These are phyloP conservation scores for Calycina herbarum DNA, from an alignment of 2,329 filamentous ascomycete genomes.

Conservation along the genomic window DNA sequence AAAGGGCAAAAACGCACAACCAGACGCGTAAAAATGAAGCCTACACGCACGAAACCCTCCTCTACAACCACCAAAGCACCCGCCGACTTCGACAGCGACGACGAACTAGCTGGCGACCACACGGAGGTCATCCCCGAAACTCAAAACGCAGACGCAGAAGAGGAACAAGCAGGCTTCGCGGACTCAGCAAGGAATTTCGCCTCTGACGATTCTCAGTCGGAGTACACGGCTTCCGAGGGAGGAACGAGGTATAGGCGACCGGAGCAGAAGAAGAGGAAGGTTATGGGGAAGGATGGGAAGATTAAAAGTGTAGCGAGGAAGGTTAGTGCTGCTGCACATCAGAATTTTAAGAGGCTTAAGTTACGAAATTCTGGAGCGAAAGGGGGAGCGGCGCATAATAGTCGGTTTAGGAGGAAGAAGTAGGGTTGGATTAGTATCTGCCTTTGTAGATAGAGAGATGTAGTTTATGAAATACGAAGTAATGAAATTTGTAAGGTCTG, in stretches of 20 bases:
- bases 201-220: constrained; percentile 33
- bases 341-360: constrained; percentile 68
- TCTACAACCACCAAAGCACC: constrained; percentile 35
- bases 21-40: constrained; percentile 63
- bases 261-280: constrained; percentile 33
- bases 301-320: constrained; percentile 57
- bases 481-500: constrained; percentile 17
- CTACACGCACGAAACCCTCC: constrained; percentile 51
- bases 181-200: constrained; percentile 35
- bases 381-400: constrained; percentile 57
- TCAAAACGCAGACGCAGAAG: constrained; percentile 23
- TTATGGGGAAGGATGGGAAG: constrained; percentile 38
- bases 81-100: constrained; percentile 40
- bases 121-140: constrained; percentile 29
- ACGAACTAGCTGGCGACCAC: constrained; percentile 42
- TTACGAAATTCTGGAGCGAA: constrained; percentile 62
- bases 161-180: constrained; percentile 18
- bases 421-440: constrained; percentile 21
- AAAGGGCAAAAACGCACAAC: constrained; percentile 82
- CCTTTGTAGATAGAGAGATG: background rate
- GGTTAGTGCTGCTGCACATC: constrained; percentile 63
- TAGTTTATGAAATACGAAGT: constrained; percentile 3
- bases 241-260: constrained; percentile 38
- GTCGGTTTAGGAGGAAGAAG: constrained; percentile 56
- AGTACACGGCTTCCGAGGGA: constrained; percentile 39